A percentile compares a stretch with the other conserved stretches of the same genome.
Conservation (phyloP, 2,329 filamentous ascomycete genomes). For the Penicillium fuscoglaucum region DNA sequence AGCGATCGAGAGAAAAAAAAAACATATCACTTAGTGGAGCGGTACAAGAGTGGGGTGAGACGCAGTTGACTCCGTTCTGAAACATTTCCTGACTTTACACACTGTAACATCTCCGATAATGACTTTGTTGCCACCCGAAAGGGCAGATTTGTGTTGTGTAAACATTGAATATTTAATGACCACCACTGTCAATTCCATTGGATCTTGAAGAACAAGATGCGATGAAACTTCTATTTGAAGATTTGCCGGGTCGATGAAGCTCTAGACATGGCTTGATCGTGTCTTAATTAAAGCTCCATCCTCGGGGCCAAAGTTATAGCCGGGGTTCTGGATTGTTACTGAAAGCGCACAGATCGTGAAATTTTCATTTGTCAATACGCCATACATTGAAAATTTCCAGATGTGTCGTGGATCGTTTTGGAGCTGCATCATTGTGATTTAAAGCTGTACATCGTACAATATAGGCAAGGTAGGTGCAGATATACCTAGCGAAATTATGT, state of each 20-base stretch:
- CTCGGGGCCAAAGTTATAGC: neutral
- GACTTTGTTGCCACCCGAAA: constrained; percentile 6
- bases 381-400: neutral
- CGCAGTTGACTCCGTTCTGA: constrained; percentile 8
- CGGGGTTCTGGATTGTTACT: constrained; percentile 1
- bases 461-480: constrained; percentile 3
- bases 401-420: neutral
- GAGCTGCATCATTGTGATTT: constrained; percentile 2
- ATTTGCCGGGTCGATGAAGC: constrained; percentile 4
- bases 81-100: constrained; percentile 11
- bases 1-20: neutral
- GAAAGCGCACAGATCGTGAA: constrained; percentile 1
- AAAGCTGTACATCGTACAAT: neutral
- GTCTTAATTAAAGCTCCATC: constrained; percentile 1
- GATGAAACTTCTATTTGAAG: neutral
- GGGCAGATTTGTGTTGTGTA: neutral
- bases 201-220: neutral
- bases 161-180: neutral
- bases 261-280: constrained; percentile 3
- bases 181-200: neutral
- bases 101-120: constrained; percentile 2
- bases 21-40: constrained; percentile 3
- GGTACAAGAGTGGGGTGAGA: constrained; percentile 5
- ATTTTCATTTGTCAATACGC: neutral
- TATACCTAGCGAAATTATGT: neutral